Base-by-base conservation (phyloP, 2,329 filamentous ascomycete genomes). In the Fusarium pseudograminearum region DNA sequence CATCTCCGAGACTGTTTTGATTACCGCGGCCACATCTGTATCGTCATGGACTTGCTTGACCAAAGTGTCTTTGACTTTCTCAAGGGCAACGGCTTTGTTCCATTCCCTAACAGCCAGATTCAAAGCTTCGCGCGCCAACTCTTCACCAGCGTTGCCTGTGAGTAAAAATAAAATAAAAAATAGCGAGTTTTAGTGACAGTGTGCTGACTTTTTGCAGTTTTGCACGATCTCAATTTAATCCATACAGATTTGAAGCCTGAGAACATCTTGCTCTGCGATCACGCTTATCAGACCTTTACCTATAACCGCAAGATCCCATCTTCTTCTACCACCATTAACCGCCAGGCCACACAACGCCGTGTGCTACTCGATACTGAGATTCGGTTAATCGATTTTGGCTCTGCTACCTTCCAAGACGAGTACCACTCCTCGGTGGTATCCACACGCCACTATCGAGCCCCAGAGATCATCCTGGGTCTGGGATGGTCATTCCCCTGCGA, bases 31-130 rank as follows among this genome's bases (percentile, higher is more conserved):
- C 96, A 99, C 78, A 98, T 99, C 73, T 99, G 96, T 85, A 91
- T 91, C 63, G 89, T 91, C 57, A 91, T 90, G 88, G 88, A 91
- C 70, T 81, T 91, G 5, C 87, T 98, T 33, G 95, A 95, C 48
- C 95, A 98, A 77, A 98, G 95, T 75, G 95, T 99, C 54, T 99
- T 99, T 78, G 96, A 99, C 81, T 99, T 99, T 74, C 86, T 99
- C 48, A 99, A 99, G 83, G 90, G 91, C 76, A 98, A 98, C 77
- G 88, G 89, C 70, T 99, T 99, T 77, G 94, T 97, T 20, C 96
- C 96, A 1, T 99, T 99, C 76, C 96, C 96, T 15, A 98, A 97
- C 84, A 98, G 94, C 71, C 96, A 99, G 80, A 99, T 99, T 62
- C 96, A 98, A 80, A 95, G 89, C 78, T 98, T 99, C 84, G 96